phyloP scores from a whole-genome alignment of 169 alveolate species.

The Ichthyophthirius multifiliis region DNA sequence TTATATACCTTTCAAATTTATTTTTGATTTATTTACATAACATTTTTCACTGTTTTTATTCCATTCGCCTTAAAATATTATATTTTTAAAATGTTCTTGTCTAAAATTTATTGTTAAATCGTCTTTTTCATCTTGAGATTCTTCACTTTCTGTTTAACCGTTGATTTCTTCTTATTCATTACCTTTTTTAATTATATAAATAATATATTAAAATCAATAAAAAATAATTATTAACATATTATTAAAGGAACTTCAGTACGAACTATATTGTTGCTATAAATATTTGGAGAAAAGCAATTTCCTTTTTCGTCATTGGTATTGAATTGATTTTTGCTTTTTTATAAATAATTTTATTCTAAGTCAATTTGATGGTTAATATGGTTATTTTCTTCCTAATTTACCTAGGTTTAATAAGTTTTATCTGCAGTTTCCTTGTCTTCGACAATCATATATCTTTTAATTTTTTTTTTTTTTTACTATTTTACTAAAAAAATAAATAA shows the following conservation, averaged over 20 bases:
- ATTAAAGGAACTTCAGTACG: too few relatives aligned
- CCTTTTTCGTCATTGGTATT: too few relatives aligned
- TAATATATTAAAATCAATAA: conserved; percentile 1
- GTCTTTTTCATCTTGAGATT: conserved; percentile 11
- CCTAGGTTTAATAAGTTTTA: conserved; percentile 43
- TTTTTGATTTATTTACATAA: not conserved
- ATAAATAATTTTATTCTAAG: too few relatives aligned
- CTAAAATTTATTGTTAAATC: too few relatives aligned
- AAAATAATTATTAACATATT: too few relatives aligned
- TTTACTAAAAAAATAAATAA: not conserved
- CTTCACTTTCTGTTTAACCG: not conserved
- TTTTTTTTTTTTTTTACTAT: conserved; percentile 37
- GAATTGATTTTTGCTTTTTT: too few relatives aligned
- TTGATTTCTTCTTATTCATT: not conserved
- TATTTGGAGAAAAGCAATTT: too few relatives aligned
- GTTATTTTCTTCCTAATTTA: conserved; percentile 28
- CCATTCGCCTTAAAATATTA: not conserved
- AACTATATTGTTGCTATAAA: too few relatives aligned
- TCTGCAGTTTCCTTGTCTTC: conserved; percentile 73
- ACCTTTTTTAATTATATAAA: not conserved
- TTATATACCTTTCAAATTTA: not conserved
- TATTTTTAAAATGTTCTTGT: conserved; percentile 3
- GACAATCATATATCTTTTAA: conserved; percentile 75
- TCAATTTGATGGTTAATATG: too few relatives aligned
- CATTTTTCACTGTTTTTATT: not conserved